Percentiles rank a stretch among this genome's conserved stretches.
Conservation (phyloP, 2,329 filamentous ascomycete species). For the Parasarocladium wereldwijsianum region DNA sequence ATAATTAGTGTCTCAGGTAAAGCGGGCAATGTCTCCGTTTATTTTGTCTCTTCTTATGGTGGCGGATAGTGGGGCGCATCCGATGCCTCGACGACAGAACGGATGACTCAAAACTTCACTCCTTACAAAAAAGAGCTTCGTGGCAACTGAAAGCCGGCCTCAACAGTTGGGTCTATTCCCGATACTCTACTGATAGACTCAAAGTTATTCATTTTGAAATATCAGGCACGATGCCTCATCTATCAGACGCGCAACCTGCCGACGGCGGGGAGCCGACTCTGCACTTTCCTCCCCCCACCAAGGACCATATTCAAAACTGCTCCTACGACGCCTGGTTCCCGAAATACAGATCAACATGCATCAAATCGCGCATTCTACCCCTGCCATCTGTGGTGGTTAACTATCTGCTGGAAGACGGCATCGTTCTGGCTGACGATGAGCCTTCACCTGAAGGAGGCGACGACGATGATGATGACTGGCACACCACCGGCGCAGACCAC, state of each 20-base stretch:
- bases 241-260: conserved; percentile 11
- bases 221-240: conserved; percentile 18
- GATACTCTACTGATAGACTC: too few relatives aligned
- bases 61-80: too few relatives aligned
- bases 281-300: conserved; percentile 71
- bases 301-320: conserved; percentile 82
- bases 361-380: conserved; percentile 75
- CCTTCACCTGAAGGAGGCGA: conserved; percentile 18
- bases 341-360: conserved; percentile 64
- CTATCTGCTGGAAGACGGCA: conserved; percentile 86
- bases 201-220: not conserved
- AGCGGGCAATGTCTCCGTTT: too few relatives aligned
- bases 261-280: conserved; percentile 18
- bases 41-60: too few relatives aligned
- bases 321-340: conserved; percentile 90
- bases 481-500: conserved; percentile 17
- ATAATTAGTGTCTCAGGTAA: too few relatives aligned
- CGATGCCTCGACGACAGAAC: too few relatives aligned
- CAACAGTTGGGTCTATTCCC: too few relatives aligned
- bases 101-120: too few relatives aligned
- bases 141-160: too few relatives aligned
- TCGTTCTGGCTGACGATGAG: conserved; percentile 65
- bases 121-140: too few relatives aligned
- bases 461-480: conserved; percentile 39
- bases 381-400: conserved; percentile 61